Evolutionary conservation across 257 asterid species (phyloP).

Genomic region (Lavandula angustifolia): DNA sequence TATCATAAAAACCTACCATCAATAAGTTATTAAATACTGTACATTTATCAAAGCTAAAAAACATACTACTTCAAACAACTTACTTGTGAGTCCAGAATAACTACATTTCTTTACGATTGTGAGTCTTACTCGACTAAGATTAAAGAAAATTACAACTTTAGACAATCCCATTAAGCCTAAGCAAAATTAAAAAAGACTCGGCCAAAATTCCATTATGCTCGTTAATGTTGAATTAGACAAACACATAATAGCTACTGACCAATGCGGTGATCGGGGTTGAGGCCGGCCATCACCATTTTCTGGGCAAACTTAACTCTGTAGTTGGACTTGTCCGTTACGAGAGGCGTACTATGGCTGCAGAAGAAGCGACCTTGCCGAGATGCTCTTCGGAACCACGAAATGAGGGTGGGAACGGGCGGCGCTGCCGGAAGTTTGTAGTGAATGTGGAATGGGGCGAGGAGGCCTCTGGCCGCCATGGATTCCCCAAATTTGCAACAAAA

Average conservation of each 20-base stretch:
- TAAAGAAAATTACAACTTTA: background rate
- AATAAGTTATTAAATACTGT: background rate
- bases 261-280: slow-evolving; percentile 74
- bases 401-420: slow-evolving; percentile 25
- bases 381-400: slow-evolving; percentile 28
- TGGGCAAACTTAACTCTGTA: slow-evolving; percentile 57
- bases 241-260: slow-evolving; percentile 43
- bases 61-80: too few species aligned
- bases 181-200: background rate
- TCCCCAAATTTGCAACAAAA: background rate
- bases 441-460: slow-evolving; percentile 37
- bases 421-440: slow-evolving; percentile 32
- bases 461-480: slow-evolving; percentile 44
- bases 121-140: background rate
- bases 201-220: background rate
- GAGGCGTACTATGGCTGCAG: slow-evolving; percentile 45
- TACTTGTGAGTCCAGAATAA: too few species aligned
- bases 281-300: slow-evolving; percentile 82
- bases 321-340: slow-evolving; percentile 38
- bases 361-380: slow-evolving; percentile 46
- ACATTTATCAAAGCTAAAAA: background rate
- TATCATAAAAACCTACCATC: background rate
- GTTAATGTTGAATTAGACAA: background rate
- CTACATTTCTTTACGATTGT: background rate
- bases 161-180: background rate